Conservation (phyloP, 2,329 filamentous ascomycete species). For the Fusarium chuoi region DNA sequence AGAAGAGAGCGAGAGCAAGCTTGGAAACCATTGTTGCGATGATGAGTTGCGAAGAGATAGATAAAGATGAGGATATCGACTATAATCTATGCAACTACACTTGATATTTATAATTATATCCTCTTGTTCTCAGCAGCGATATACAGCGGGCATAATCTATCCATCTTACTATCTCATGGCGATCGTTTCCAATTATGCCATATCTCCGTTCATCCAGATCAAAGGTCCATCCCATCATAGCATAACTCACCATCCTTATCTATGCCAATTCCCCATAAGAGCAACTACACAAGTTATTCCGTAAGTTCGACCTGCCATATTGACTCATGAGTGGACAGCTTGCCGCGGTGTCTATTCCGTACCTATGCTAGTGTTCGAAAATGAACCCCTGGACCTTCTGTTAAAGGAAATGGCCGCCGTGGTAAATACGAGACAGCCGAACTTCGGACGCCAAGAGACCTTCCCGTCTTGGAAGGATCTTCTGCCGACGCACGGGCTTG, state of each 20-base stretch:
- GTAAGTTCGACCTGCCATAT: conserved; percentile 11
- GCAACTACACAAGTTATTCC: background rate
- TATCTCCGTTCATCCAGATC: conserved; percentile 3
- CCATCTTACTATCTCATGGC: background rate
- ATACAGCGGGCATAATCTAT: background rate
- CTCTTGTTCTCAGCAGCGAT: rapidly evolving
- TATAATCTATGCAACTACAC: background rate
- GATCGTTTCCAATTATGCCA: conserved; percentile 10
- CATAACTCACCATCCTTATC: background rate
- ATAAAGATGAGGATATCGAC: background rate
- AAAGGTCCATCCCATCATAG: conserved; percentile 10
- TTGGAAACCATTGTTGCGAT: conserved; percentile 28
- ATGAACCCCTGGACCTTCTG: conserved; percentile 9
- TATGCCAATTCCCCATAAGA: background rate
- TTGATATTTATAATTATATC: conserved; percentile 1
- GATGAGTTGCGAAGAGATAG: background rate
- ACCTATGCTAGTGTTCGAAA: background rate
- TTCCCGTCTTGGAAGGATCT: background rate
- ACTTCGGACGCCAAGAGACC: background rate
- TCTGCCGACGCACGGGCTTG: background rate
- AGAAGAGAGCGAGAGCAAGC: conserved; percentile 7
- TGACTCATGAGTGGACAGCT: background rate
- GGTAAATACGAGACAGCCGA: background rate
- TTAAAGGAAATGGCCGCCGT: conserved; percentile 3
- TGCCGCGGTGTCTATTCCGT: background rate